phyloP scores from a whole-genome alignment of 768 basidiomycete species.

The Suillus alpinus region DNA sequence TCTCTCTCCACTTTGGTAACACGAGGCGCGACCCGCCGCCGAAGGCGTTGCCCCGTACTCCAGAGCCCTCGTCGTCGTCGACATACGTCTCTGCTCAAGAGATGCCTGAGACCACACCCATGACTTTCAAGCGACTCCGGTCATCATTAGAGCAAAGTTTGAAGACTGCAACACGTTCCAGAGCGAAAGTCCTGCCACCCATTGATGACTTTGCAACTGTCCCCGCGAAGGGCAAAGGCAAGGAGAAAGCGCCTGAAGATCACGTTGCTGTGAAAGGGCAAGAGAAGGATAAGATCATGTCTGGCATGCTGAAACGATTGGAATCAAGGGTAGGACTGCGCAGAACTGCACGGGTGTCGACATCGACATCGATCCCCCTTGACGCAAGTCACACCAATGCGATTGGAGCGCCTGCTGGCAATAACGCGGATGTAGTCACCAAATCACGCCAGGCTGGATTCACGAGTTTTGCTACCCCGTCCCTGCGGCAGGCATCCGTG shows the following conservation, averaged over 20 bases:
- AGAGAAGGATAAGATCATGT: slow-evolving; percentile 41
- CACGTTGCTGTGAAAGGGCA: slow-evolving; percentile 19
- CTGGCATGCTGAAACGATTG: slow-evolving; percentile 44
- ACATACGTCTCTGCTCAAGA: slow-evolving; percentile 29
- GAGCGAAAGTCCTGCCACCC: slow-evolving; percentile 35
- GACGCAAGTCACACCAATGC: slow-evolving; percentile 26
- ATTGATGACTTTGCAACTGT: slow-evolving; percentile 45
- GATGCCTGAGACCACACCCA: slow-evolving; percentile 41
- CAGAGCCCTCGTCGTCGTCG: slow-evolving; percentile 34
- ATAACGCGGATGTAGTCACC: slow-evolving; percentile 34
- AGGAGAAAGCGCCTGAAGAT: slow-evolving; percentile 30
- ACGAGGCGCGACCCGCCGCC: slow-evolving; percentile 31
- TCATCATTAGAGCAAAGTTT: slow-evolving; percentile 67
- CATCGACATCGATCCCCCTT: slow-evolving; percentile 38
- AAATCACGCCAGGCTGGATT: slow-evolving; percentile 50
- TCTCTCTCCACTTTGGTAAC: slow-evolving; percentile 39
- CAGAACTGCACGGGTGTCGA: slow-evolving; percentile 37
- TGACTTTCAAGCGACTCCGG: slow-evolving; percentile 61
- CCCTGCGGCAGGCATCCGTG: slow-evolving; percentile 66
- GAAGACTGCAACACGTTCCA: slow-evolving; percentile 60
- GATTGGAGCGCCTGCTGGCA: slow-evolving; percentile 9
- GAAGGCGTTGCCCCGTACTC: slow-evolving; percentile 40
- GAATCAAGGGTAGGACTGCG: slow-evolving; percentile 55
- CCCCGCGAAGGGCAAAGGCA: slow-evolving; percentile 45
- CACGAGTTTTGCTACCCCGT: slow-evolving; percentile 62